phyloP scores from a whole-genome alignment of 2,329 filamentous ascomycete species.

The Cercospora beticola region DNA sequence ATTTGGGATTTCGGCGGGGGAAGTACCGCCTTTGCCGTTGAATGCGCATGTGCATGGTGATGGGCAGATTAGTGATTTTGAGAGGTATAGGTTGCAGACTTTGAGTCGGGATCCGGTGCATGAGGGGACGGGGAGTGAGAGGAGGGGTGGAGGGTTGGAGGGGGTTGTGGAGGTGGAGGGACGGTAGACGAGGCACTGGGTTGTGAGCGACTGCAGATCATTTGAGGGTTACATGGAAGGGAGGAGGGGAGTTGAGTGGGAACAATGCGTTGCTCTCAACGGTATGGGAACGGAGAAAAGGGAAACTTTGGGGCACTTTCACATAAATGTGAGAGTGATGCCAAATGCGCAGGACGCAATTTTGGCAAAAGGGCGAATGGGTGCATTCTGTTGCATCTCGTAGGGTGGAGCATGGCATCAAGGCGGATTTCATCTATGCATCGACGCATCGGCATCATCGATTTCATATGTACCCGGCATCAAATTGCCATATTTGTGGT shows the following conservation, averaged over 20 bases:
- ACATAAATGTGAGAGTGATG: not conserved
- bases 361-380: not conserved
- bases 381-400: not conserved
- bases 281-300: not conserved
- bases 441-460: not conserved
- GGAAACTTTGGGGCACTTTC: not conserved
- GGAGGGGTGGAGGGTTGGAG: not conserved
- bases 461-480: not conserved
- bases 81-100: not conserved
- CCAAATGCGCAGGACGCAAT: not conserved
- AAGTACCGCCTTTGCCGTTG: conserved; percentile 2
- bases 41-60: conserved; percentile 9
- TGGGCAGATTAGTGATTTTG: conserved; percentile 5
- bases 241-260: not conserved
- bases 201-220: not conserved
- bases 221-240: not conserved
- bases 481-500: not conserved
- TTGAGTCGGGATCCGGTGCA: not conserved
- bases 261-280: not conserved
- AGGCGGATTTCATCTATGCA: not conserved
- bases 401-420: not conserved
- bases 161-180: not conserved
- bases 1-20: not conserved
- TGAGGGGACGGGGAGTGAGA: not conserved
- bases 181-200: not conserved